These are phyloP conservation scores for Arabidopsis hybrid DNA, from an alignment of 441 rosid species.

Conservation along the genomic window DNA sequence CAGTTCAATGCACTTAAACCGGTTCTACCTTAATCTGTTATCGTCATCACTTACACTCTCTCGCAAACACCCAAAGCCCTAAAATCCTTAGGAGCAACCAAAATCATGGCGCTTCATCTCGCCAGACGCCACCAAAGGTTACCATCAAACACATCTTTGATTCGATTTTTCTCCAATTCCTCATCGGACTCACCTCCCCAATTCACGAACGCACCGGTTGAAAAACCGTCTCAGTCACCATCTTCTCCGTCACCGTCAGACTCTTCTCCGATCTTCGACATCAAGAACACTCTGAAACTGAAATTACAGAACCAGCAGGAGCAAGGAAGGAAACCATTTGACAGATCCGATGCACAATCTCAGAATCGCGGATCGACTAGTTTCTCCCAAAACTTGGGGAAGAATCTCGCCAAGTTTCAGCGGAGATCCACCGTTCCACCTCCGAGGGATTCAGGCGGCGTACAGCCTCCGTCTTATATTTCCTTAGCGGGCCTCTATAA, in stretches of 20 bases:
- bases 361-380: constrained; percentile 22
- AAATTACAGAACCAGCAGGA: constrained; percentile 32
- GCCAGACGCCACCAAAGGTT: constrained; percentile 50
- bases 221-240: constrained; percentile 39
- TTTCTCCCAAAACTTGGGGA: constrained; percentile 39
- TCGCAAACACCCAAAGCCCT: constrained; percentile 35
- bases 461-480: constrained; percentile 37
- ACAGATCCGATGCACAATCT: constrained; percentile 30
- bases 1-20: constrained; percentile 33
- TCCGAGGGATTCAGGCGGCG: constrained; percentile 16
- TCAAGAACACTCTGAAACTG: constrained; percentile 55
- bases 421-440: constrained; percentile 36
- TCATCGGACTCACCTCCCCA: constrained; percentile 42
- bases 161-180: constrained; percentile 61
- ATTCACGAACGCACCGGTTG: constrained; percentile 15
- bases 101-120: constrained; percentile 62
- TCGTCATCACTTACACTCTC: constrained; percentile 10
- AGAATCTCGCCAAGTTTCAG: constrained; percentile 56
- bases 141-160: constrained; percentile 50
- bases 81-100: constrained; percentile 30
- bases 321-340: constrained; percentile 17
- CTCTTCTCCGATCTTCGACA: constrained; percentile 46
- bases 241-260: constrained; percentile 38
- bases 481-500: constrained; percentile 54
- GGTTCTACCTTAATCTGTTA: not conserved